Evolutionary conservation across 768 basidiomycete species (phyloP), one percentile per base, ranked within the genome.

Genomic region (Pholiota microspora): DNA sequence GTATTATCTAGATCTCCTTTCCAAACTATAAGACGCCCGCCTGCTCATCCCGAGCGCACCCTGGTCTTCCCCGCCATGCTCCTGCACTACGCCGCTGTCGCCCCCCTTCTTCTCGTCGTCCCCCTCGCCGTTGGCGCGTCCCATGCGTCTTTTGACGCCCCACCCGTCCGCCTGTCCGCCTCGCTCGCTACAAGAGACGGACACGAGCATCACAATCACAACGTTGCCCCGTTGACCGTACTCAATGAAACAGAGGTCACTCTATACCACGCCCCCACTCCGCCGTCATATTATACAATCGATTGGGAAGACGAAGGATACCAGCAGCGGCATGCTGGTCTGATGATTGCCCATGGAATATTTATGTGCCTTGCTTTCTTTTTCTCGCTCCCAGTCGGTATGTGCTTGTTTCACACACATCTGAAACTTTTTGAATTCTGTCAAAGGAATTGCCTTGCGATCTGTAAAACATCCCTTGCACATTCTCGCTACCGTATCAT

Each of bases 341-440:
- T 94, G 54, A 91, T 95, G 75, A 72, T 79, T 36, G 66, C 84
- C 2, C 95, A 97, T 68, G 82, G 77, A n/a, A 51, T 85, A 4
- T 80, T 83, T 61, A 89, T 94, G 86, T 74, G 71, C 53, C 66
- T 87, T 2, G 93, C 92, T 13, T 96, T 92, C 71, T 94, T 97
- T 63, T 79, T 84, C 12, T 82, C 85, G 10, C 77, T 97, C 18
- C 95, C 94, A 18, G 77, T 85, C 40, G 85, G 94, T 94, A 83
- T 67, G 61, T 63, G 34, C 12, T 50, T 27, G 40, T 40, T 44
- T 29, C 16, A 18, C 10, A 31, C 32, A 28, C 25, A 49, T 29
- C 45, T 45, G 53, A 40, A 34, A 42, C 12, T n/a, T 49, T 16
- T 52, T 44, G 50, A 49, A 38, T 28, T 7, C 31, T 45, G n/a